These are phyloP conservation scores for Limnanthes douglasii DNA, from an alignment of 345 rosid genomes.

Conservation along the genomic window DNA sequence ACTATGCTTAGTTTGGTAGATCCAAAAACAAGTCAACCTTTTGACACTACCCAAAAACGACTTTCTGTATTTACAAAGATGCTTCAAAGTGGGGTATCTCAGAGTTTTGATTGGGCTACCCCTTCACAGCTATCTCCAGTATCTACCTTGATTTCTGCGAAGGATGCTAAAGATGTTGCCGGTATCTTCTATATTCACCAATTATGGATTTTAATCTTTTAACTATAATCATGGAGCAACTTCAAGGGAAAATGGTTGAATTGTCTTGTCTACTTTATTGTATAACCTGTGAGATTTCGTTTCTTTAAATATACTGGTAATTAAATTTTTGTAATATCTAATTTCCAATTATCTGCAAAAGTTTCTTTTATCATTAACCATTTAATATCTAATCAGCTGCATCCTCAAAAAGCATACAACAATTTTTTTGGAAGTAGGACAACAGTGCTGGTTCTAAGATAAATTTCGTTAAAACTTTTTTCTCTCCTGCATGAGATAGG, in stretches of 20 bases:
- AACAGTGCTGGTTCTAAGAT: no score
- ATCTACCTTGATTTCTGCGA: slow-evolving; percentile 18
- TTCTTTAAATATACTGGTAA: no score
- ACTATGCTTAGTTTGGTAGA: slow-evolving; percentile 90
- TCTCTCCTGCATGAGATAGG: neutral
- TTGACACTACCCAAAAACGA: slow-evolving; percentile 43
- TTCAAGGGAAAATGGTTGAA: neutral
- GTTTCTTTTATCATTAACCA: no score
- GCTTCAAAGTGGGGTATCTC: slow-evolving; percentile 75
- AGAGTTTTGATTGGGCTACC: slow-evolving; percentile 57
- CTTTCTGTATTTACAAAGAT: slow-evolving; percentile 51
- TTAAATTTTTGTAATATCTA: no score
- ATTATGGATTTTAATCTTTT: neutral
- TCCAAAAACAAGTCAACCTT: slow-evolving; percentile 56
- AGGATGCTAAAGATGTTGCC: slow-evolving; percentile 25
- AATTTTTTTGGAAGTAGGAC: no score
- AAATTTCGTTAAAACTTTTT: no score
- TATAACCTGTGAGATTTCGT: neutral
- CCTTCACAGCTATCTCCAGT: slow-evolving; percentile 30
- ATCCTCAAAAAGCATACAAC: no score
- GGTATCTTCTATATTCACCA: slow-evolving; percentile 14
- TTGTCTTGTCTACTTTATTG: neutral
- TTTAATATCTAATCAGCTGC: no score
- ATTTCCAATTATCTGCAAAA: no score
- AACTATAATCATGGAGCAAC: neutral